Base-by-base conservation (phyloP, 106 monocot species). In the Acorus gramineus region DNA sequence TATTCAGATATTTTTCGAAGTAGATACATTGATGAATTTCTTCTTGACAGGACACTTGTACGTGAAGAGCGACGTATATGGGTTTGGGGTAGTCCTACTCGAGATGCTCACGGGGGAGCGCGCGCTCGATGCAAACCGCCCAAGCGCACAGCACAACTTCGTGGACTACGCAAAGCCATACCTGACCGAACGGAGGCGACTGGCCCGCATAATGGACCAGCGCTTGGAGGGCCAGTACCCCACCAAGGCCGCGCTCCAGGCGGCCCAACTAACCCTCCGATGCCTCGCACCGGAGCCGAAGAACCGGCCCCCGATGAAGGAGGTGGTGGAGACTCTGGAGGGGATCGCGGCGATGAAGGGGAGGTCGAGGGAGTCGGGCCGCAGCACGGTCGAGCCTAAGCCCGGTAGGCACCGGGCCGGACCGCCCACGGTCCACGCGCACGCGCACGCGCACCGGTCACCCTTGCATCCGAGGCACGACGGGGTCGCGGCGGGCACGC, bases 21-120 rank as follows among this genome's bases (percentile, higher is more conserved):
- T 28, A 28, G 28, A 28, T 28, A 28, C 28, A 28, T 28, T 28
- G 28, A 28, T 28, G 28, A 28, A 28, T 28, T 28, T 28, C 28
- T 28, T 28, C 28, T 28, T 28, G 0, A 28, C 28, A 84, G 84
- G 84, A 11, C 84, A 79, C 59, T 68, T 84, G 14, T 84, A 84
- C 8, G 79, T 84, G 66, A 76, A 79, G 61, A 84, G 84, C 42
- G 84, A 84, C 52, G 84, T 84, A 2, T 84, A 84, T 42, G 79
- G 73, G 3, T 84, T 84, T 11, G 84, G 84, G 1, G 84, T 84
- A 2, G 76, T 84, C 49, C 52, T 84, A 46, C 64, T 84, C 13
- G 84, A 84, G 65, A 69, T 79, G 69, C 76, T 84, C 5, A 63
- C 76, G 1, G 84, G 84, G 28, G 57, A 64, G 48, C 61, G 84